Conservation (phyloP, 2,329 filamentous ascomycete species). For the Sporothrix luriei region DNA sequence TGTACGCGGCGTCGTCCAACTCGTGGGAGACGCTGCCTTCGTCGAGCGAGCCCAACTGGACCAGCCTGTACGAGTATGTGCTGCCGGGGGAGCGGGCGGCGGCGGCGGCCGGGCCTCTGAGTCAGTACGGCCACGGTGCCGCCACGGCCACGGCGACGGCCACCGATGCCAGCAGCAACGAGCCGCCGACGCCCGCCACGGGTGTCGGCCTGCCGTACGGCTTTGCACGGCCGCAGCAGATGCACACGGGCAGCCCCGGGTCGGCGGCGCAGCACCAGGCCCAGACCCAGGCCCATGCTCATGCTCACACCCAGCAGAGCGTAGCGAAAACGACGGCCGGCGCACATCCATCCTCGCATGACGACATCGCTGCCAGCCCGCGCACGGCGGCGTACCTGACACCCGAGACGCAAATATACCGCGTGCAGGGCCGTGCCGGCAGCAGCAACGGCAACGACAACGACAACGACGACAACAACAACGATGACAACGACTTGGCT, state of each 20-base stretch:
- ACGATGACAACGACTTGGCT: constrained; percentile 14
- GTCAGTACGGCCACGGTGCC: background rate
- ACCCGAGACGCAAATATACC: constrained; percentile 12
- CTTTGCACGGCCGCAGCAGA: constrained; percentile 9
- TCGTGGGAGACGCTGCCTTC: constrained; percentile 36
- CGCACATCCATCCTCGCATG: background rate
- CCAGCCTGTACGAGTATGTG: constrained; percentile 32
- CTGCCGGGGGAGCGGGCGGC: constrained; percentile 6
- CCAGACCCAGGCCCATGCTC: background rate
- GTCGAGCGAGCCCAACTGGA: constrained; percentile 36
- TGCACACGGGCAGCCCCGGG: constrained; percentile 26
- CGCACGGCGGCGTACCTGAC: constrained; percentile 7
- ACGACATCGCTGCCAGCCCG: constrained; percentile 15
- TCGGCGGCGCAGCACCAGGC: constrained; percentile 27
- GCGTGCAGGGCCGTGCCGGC: background rate
- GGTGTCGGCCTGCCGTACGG: constrained; percentile 22
- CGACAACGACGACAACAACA: background rate
- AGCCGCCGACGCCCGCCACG: constrained; percentile 24
- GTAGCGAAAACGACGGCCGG: background rate
- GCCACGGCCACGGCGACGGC: background rate
- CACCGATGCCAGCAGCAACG: constrained; percentile 27
- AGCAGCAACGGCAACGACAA: background rate
- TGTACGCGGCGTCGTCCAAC: constrained; percentile 28
- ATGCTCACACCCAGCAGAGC: too few relatives aligned
- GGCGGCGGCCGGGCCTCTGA: background rate